Evolutionary conservation across 192 early-diverging fungal species (phyloP), one percentile per base, ranked within the genome.

Genomic region (Coemansia sp.): DNA sequence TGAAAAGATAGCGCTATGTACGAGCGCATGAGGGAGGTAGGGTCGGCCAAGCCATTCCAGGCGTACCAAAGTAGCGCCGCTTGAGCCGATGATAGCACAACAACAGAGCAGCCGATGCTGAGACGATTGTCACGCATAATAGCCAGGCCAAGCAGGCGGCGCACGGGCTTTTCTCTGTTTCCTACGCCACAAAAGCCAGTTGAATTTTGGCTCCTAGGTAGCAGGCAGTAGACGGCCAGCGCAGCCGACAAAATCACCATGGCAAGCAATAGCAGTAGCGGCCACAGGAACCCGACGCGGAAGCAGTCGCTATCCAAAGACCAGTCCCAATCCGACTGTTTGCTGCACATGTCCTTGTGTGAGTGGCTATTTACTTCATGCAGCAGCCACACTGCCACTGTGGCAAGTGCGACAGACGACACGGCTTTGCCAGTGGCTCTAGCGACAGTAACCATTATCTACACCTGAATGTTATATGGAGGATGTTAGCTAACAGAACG

Each of bases 271-370:
- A 68, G 12, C 34, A 53, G 0, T 0, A 48, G 23, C 0, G 66
- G 59, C 66, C 66, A 68, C 23, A 68, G 42, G 36, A 68, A 52
- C 43, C 66, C 58, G 7, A 34, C 42, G 18, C 66, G 66, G 59
- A 61, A 68, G 36, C 66, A 68, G 23, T 41, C 36, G 47, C 58
- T 68, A 21, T 38, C 34, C 21, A 61, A 26, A 14, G 66, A 57
- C 66, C 66, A 68, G 7, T 31, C 57, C 66, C 66, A 68, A 36
- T 20, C 26, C 52, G 52, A 11, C 16, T 53, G 13, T 7, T 53
- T 53, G 52, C 52, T 26, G 14, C 52, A 53, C 1, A 53, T 33
- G 52, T 14, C 12, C 14, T 53, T 53, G 26, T 26, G 52, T 2
- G 28, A 11, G 52, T 53, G 13, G 52, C 1, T 21, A 16, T 26